phyloP scores from a whole-genome alignment of 148 eudicot genomes.

The Spergularia marina region DNA sequence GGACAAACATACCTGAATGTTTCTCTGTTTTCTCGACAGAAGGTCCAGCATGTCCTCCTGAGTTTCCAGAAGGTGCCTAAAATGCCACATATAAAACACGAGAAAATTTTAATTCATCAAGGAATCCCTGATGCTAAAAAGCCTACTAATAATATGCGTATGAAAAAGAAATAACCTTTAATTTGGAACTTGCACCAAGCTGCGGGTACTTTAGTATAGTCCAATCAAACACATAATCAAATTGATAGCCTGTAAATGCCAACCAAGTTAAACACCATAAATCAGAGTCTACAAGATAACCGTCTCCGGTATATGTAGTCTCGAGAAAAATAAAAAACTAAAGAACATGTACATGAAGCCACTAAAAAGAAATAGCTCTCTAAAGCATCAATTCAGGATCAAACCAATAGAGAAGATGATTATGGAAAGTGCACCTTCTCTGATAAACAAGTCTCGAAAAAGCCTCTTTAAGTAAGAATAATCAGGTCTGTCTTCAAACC shows the following conservation, averaged over 20 bases:
- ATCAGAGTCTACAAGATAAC: background rate
- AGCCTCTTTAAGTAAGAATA: slow-evolving; percentile 47
- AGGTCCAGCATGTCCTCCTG: slow-evolving; percentile 31
- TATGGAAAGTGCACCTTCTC: slow-evolving; percentile 34
- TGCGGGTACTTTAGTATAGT: slow-evolving; percentile 57
- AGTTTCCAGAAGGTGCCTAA: slow-evolving; percentile 32
- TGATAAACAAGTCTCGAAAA: slow-evolving; percentile 44
- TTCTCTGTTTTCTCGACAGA: slow-evolving; percentile 27
- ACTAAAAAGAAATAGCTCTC: background rate
- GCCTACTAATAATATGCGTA: background rate
- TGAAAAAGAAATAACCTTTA: slow-evolving; percentile 27
- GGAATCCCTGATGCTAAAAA: background rate
- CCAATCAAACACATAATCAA: slow-evolving; percentile 76
- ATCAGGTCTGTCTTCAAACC: slow-evolving; percentile 47
- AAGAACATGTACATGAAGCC: background rate
- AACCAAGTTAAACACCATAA: slow-evolving; percentile 11
- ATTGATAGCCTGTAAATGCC: slow-evolving; percentile 51
- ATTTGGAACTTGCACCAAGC: slow-evolving; percentile 30
- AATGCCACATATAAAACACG: slow-evolving; percentile 1
- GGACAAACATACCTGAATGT: slow-evolving; percentile 27
- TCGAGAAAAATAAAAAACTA: background rate
- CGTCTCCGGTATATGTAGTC: background rate
- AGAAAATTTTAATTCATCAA: background rate
- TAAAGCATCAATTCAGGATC: no score
- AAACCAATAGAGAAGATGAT: background rate